A percentile compares a stretch with the other conserved stretches of the same genome.
Conservation (phyloP, 352 stramenopile species). For the Phytophthora citrophthora region DNA sequence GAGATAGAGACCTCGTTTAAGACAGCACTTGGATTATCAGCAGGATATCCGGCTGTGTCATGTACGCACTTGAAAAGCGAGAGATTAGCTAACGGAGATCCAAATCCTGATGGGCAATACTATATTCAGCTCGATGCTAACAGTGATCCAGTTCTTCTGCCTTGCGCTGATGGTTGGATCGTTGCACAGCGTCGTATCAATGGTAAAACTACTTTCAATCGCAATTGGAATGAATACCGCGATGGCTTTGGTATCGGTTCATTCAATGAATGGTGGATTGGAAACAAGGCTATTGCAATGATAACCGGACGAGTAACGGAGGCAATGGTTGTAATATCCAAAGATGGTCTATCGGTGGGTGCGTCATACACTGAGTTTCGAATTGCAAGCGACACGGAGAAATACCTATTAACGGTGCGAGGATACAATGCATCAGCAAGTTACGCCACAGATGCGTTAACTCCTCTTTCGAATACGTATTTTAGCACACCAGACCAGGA, state of each 20-base stretch:
- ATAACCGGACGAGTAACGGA: constrained; percentile 47
- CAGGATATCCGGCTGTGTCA: constrained; percentile 47
- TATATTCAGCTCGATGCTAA: constrained; percentile 48
- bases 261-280: constrained; percentile 65
- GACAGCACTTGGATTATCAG: constrained; percentile 52
- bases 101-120: constrained; percentile 63
- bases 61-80: constrained; percentile 58
- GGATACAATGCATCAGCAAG: constrained; percentile 44
- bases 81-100: constrained; percentile 40
- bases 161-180: constrained; percentile 67
- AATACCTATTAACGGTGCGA: constrained; percentile 51
- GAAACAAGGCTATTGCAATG: constrained; percentile 46
- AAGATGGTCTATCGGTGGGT: constrained; percentile 42
- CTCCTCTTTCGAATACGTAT: constrained; percentile 54
- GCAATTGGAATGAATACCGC: constrained; percentile 66
- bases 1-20: constrained; percentile 65
- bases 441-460: constrained; percentile 52
- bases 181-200: constrained; percentile 55
- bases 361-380: constrained; percentile 57
- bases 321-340: constrained; percentile 61
- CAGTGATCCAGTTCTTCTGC: constrained; percentile 34
- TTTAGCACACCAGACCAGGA: constrained; percentile 68
- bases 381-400: constrained; percentile 49
- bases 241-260: constrained; percentile 58
- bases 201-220: constrained; percentile 60